These are phyloP conservation scores for Aspergillus asperescens DNA, from an alignment of 495 filamentous ascomycete species.

Conservation along the genomic window DNA sequence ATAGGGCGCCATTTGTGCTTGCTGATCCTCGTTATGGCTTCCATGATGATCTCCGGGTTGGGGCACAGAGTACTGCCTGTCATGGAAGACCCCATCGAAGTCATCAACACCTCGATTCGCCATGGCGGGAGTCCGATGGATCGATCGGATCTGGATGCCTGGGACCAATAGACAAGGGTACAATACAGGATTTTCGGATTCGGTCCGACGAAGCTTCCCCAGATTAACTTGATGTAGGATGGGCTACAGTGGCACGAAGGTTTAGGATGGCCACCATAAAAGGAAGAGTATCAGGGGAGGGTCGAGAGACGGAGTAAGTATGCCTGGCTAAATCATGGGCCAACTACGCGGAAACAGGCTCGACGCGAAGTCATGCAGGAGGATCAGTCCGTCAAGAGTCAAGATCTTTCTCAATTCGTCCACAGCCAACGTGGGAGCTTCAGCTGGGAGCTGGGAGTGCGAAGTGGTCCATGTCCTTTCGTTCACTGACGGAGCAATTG, in stretches of 20 bases:
- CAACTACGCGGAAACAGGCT: constrained; percentile 2
- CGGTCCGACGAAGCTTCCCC: not conserved
- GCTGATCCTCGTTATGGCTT: constrained; percentile 11
- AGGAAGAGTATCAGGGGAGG: not conserved
- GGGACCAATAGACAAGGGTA: constrained; percentile 17
- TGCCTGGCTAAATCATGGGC: not conserved
- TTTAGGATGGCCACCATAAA: not conserved
- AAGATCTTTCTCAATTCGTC: not conserved
- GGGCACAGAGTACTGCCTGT: constrained; percentile 12
- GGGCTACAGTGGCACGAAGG: not conserved
- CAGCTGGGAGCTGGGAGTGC: not conserved
- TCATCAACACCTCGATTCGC: constrained; percentile 15
- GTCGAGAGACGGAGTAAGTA: constrained; percentile 4
- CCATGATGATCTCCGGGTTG: constrained; percentile 2
- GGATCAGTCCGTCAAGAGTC: too few relatives aligned
- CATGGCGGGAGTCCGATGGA: constrained; percentile 9
- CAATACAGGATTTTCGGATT: not conserved
- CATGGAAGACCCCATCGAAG: constrained; percentile 17
- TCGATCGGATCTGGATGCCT: constrained; percentile 13
- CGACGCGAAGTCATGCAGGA: too few relatives aligned
- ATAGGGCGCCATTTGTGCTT: constrained; percentile 8
- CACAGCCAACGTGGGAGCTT: not conserved
- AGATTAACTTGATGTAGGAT: not conserved
- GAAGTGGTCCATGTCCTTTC: not conserved
- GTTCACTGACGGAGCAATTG: not conserved